Conservation (phyloP, 768 basidiomycete genomes). For the Hygrocybe punicea region DNA sequence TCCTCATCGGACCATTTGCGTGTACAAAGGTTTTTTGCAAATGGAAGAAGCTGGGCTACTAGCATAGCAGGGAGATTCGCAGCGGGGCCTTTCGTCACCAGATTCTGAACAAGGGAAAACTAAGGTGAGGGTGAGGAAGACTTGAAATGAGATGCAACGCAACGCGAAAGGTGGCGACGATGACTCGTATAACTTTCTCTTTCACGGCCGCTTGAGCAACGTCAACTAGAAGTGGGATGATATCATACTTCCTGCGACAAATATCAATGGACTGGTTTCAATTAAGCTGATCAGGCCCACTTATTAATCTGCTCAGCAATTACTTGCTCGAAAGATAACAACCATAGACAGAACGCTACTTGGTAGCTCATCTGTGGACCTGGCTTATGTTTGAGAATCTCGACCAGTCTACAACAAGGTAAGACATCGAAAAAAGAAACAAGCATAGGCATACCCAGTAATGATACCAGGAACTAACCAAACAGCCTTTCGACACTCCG, state of each 20-base stretch:
- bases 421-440: not conserved
- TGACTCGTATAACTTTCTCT: constrained; percentile 94
- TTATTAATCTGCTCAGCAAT: constrained; percentile 85
- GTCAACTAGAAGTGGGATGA: constrained; percentile 79
- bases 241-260: constrained; percentile 73
- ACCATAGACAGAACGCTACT: constrained; percentile 89
- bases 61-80: constrained; percentile 93
- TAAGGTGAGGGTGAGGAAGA: not conserved
- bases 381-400: constrained; percentile 75
- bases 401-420: constrained; percentile 57
- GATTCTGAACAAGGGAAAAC: constrained; percentile 54
- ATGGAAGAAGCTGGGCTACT: constrained; percentile 80
- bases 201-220: constrained; percentile 89
- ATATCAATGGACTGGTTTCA: not conserved
- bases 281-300: constrained; percentile 40
- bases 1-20: constrained; percentile 97
- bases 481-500: constrained; percentile 72
- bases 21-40: constrained; percentile 74
- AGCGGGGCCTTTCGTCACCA: constrained; percentile 82
- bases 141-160: constrained; percentile 3
- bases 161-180: constrained; percentile 88
- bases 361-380: constrained; percentile 96
- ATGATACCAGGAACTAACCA: constrained; percentile 74
- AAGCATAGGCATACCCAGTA: constrained; percentile 46
- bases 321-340: constrained; percentile 85